These are phyloP conservation scores for Isatis tinctoria DNA, from an alignment of 345 rosid species.

Conservation along the genomic window DNA sequence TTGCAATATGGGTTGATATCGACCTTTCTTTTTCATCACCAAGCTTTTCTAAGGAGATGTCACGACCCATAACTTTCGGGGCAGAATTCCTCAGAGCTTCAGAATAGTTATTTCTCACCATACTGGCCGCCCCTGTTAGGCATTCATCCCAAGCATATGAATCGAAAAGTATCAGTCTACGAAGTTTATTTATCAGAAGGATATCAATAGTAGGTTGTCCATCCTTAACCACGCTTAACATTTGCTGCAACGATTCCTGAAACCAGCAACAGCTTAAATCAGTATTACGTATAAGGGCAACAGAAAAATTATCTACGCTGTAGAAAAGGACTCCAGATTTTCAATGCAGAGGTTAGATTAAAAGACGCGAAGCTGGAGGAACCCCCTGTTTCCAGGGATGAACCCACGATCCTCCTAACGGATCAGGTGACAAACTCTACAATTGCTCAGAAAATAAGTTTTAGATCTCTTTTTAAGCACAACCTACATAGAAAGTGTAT, in stretches of 20 bases:
- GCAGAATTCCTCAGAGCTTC: constrained; percentile 35
- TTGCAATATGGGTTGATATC: constrained; percentile 34
- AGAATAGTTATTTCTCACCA: constrained; percentile 37
- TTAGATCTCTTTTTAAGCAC: constrained; percentile 1
- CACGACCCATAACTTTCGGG: constrained; percentile 37
- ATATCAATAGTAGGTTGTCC: constrained; percentile 68
- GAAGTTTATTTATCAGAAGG: constrained; percentile 74
- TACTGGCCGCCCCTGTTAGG: constrained; percentile 55
- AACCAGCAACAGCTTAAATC: constrained; percentile 14
- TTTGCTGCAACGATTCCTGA: constrained; percentile 60
- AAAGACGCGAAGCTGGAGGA: too few species aligned
- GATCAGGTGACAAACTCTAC: constrained; percentile 3
- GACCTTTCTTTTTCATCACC: constrained; percentile 40
- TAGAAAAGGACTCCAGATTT: not conserved
- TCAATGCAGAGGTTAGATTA: not conserved
- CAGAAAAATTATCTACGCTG: not conserved
- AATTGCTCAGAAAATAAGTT: not conserved
- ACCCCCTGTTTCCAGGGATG: too few species aligned
- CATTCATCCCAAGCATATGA: constrained; percentile 86
- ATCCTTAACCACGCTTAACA: constrained; percentile 39
- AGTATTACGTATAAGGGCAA: not conserved
- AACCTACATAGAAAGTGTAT: constrained; percentile 7
- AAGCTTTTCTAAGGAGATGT: constrained; percentile 48
- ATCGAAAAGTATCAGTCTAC: constrained; percentile 67
- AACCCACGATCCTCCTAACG: not conserved